These are phyloP conservation scores for Senna tora DNA, from an alignment of 306 rosid genomes.

Conservation along the genomic window DNA sequence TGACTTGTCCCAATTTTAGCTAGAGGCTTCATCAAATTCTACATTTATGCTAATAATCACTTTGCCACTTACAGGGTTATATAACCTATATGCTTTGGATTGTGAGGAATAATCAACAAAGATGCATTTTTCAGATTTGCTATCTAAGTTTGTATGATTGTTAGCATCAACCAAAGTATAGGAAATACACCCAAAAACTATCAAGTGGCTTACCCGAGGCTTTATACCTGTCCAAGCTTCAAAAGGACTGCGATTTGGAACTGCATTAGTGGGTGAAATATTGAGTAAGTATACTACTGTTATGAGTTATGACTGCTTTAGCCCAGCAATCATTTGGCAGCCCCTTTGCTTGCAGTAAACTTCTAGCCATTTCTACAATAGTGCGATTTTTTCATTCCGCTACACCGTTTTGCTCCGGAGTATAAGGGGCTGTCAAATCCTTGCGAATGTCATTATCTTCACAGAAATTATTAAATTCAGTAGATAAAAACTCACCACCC, in stretches of 20 bases:
- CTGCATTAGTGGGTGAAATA: not conserved
- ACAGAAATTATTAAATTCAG: no score
- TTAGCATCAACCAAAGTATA: not conserved
- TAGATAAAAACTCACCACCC: no score
- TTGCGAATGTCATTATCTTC: not conserved
- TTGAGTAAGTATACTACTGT: not conserved
- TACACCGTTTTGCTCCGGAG: not conserved
- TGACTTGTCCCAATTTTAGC: no score
- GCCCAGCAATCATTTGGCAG: not conserved
- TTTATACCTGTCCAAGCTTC: not conserved
- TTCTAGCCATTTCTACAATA: not conserved
- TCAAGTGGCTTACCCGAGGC: not conserved
- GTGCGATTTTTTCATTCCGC: not conserved
- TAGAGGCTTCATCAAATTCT: no score
- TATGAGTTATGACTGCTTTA: not conserved
- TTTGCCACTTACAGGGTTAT: no score
- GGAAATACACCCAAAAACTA: no score
- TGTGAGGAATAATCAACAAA: no score
- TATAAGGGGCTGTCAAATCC: not conserved
- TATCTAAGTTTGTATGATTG: not conserved
- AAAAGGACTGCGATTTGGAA: not conserved
- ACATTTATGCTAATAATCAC: no score
- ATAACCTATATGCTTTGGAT: no score
- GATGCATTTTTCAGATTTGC: no score
- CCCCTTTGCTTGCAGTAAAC: not conserved